phyloP scores from a whole-genome alignment of 805 yeast species.

The Zygoascus tannicola region DNA sequence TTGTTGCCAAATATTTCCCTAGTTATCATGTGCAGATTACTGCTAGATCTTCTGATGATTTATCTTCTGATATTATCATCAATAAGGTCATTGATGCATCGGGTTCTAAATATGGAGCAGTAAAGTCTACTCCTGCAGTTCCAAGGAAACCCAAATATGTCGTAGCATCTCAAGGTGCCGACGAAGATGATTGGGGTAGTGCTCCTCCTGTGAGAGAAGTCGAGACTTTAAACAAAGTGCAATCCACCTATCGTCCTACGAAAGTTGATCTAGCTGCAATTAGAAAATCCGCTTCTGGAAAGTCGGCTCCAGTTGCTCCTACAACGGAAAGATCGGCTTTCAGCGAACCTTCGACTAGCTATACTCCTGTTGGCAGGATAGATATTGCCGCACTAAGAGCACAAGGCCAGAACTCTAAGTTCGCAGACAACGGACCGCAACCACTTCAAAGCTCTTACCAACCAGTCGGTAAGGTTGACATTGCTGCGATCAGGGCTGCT shows the following conservation, averaged over 20 bases:
- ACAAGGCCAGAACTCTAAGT: conserved; percentile 29
- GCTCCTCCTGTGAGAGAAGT: conserved; percentile 35
- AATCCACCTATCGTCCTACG: conserved; percentile 59
- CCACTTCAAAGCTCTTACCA: conserved; percentile 42
- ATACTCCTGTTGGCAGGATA: conserved; percentile 54
- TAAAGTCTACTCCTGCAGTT: conserved; percentile 26
- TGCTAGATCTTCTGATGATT: conserved; percentile 89
- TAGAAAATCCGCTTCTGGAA: conserved; percentile 34
- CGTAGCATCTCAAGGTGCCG: conserved; percentile 27
- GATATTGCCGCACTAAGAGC: conserved; percentile 39
- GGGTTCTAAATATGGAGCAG: conserved; percentile 80
- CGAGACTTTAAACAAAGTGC: conserved; percentile 31
- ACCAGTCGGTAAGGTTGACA: conserved; percentile 55
- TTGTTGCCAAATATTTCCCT: conserved; percentile 32
- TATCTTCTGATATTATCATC: conserved; percentile 67
- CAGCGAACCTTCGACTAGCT: conserved; percentile 24
- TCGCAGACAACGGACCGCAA: conserved; percentile 26
- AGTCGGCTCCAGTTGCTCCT: conserved; percentile 20
- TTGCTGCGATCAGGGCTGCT: conserved; percentile 34
- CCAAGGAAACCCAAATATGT: conserved; percentile 29
- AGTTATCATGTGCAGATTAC: conserved; percentile 95
- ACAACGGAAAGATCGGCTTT: background rate
- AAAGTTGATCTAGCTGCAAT: conserved; percentile 50
- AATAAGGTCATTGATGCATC: conserved; percentile 80
- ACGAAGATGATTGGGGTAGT: conserved; percentile 66